Percentiles rank a stretch among this genome's conserved stretches.
phyloP scores from a whole-genome alignment of 768 basidiomycete species.

The Tylopilus plumbeoviolaceoides region DNA sequence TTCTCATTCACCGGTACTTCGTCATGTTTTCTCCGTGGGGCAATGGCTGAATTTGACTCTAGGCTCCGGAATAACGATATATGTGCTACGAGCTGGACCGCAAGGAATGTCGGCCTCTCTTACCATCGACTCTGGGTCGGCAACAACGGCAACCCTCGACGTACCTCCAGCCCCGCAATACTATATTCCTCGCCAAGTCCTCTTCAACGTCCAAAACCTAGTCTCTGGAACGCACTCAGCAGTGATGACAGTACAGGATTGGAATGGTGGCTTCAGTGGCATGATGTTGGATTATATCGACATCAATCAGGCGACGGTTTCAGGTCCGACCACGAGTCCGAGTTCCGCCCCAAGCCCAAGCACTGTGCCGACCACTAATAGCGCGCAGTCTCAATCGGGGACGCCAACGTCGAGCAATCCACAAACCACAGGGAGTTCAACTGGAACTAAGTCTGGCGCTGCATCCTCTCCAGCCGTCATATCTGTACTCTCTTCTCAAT shows the following conservation, averaged over 20 bases:
- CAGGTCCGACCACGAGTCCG: background rate
- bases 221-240: constrained; percentile 22
- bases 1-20: constrained; percentile 24
- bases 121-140: constrained; percentile 20
- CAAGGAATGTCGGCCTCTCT: constrained; percentile 27
- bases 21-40: background rate
- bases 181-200: constrained; percentile 18
- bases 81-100: constrained; percentile 25
- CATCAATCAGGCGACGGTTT: constrained; percentile 21
- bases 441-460: background rate
- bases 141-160: constrained; percentile 20
- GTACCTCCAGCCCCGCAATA: constrained; percentile 24
- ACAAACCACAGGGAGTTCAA: background rate
- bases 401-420: background rate
- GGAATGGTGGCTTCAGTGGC: constrained; percentile 23
- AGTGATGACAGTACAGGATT: constrained; percentile 23
- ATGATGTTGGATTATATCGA: constrained; percentile 30
- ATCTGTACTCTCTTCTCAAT: constrained; percentile 5
- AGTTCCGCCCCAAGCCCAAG: background rate
- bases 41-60: background rate
- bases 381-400: constrained; percentile 7
- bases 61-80: constrained; percentile 30
- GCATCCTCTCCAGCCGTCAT: background rate
- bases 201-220: constrained; percentile 22
- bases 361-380: background rate